A percentile compares a stretch with the other conserved stretches of the same genome.
These are phyloP conservation scores for Achaetomiella virescens DNA, from an alignment of 495 filamentous ascomycete species.

Conservation along the genomic window DNA sequence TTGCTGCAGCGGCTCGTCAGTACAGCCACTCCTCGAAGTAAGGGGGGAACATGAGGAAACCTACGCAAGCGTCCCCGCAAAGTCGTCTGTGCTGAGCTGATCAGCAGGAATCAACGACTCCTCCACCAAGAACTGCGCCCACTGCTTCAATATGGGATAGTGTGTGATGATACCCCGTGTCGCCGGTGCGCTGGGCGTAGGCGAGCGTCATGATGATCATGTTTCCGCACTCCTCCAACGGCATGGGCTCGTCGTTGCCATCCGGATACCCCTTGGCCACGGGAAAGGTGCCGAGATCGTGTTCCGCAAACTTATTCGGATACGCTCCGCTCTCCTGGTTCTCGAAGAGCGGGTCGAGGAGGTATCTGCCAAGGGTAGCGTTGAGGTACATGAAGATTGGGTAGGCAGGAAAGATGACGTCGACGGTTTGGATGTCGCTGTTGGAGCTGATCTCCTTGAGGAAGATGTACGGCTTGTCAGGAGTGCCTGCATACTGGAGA, in stretches of 20 bases:
- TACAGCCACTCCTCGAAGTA: not conserved
- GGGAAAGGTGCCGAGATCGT: conserved; percentile 89
- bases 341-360: conserved; percentile 82
- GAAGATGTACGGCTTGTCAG: conserved; percentile 72
- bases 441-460: conserved; percentile 94
- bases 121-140: conserved; percentile 80
- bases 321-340: conserved; percentile 89
- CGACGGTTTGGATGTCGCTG: conserved; percentile 90
- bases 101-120: conserved; percentile 74
- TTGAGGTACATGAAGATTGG: conserved; percentile 89
- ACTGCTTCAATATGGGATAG: conserved; percentile 74
- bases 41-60: conserved; percentile 4
- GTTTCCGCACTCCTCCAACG: conserved; percentile 91
- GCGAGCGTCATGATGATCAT: conserved; percentile 88
- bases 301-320: conserved; percentile 78
- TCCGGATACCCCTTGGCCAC: conserved; percentile 83
- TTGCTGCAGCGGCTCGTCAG: conserved; percentile 39
- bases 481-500: conserved; percentile 74
- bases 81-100: conserved; percentile 90
- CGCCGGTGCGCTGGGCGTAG: conserved; percentile 42
- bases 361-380: conserved; percentile 72
- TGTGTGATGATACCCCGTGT: conserved; percentile 42
- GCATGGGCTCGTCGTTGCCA: conserved; percentile 85
- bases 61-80: conserved; percentile 69
- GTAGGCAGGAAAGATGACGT: conserved; percentile 90